Base-by-base conservation (phyloP, 306 rosid species). In the Sphenostylis stenocarpa region DNA sequence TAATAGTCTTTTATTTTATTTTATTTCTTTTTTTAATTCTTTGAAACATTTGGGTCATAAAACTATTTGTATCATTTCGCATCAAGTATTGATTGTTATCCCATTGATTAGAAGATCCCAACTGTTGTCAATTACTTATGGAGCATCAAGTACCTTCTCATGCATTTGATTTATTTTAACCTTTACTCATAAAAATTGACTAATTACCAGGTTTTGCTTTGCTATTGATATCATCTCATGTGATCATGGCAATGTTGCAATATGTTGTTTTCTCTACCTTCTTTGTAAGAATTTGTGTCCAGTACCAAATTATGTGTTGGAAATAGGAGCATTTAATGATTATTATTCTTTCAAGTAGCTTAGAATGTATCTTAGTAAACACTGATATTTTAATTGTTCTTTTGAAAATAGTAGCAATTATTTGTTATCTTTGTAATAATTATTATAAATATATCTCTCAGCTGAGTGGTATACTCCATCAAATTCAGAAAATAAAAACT, bases 231-330 rank as follows among this genome's bases (percentile, higher is more conserved):
- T 63, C 53, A 49, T 61, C 57, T 16, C 64, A 26, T 26, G 44
- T 44, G 45, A 24, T 12, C 20, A 14, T 48, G 41, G 56, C 62
- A 70, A 31, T 20, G 76, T 70, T 28, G 31, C 16, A 14, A n/a
- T 77, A 51, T 34, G 41, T 72, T 23, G 64, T 70, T 63, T 72
- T 51, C 20, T 21, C 60, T 24, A 61, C 16, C 28, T 66, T 48
- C 47, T 61, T 38, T 57, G 24, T 67, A 24, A 71, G 24, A 47
- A 66, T 10, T 63, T 72, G 68, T 53, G 67, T 26, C 44, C 47
- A 29, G 19, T 84, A 38, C 51, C 82, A 56, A 57, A 68, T 53
- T 72, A 92, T 7, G 63, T 24, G 28, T 24, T 51, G n/a, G 63
- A 56, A 23, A 24, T 56, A 13, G 17, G 63, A 23, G 34, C 63